Base-by-base conservation (phyloP, 768 basidiomycete species). In the Favolaschia claudopus region DNA sequence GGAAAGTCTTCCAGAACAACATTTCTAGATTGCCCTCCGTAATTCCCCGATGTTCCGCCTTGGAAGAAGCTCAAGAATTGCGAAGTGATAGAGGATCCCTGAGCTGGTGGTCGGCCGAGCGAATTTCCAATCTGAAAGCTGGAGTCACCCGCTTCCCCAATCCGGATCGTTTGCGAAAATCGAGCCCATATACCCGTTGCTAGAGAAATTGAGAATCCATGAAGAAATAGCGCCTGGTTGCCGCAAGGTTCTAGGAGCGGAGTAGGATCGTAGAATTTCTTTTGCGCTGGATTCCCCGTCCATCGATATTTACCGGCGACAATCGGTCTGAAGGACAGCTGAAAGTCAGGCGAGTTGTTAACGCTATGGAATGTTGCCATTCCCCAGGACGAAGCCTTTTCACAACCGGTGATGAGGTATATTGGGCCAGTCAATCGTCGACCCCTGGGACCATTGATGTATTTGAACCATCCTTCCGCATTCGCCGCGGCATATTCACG, bases 401-500 rank as follows among this genome's bases (percentile, higher is more conserved):
- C 60, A 24, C 54, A 64, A 7, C 67, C 67, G 14, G 67, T 68
- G 33, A 68, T 39, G 34, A 68, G 44, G 46, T 64, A 66, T 1
- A 68, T 43, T 4, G 60, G 32, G 3, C 62, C 60, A 36, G 59
- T 66, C 14, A 38, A 36, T 45, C 53, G 45, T 12, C 60, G 40
- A 4, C 54, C 63, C 24, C 56, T 25, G 12, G 39, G 6, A 1
- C 44, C 48, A 15, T 55, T 63, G 31, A 64, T 52, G 25, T 64
- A 66, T 29, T 54, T 31, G 31, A 60, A 66, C 62, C 62, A 64
- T 19, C 29, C 58, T 22, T 55, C 39, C 6, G 67, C 67, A 39
- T 66, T 22, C 7, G 32, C 29, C 5, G 57, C 24, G 10, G 59
- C 60, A 48, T 62, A 57, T 31, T 52, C n/a, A 5, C 51, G 37